phyloP scores from a whole-genome alignment of 1,284 basidiomycete genomes.

The Agaricales sp. region DNA sequence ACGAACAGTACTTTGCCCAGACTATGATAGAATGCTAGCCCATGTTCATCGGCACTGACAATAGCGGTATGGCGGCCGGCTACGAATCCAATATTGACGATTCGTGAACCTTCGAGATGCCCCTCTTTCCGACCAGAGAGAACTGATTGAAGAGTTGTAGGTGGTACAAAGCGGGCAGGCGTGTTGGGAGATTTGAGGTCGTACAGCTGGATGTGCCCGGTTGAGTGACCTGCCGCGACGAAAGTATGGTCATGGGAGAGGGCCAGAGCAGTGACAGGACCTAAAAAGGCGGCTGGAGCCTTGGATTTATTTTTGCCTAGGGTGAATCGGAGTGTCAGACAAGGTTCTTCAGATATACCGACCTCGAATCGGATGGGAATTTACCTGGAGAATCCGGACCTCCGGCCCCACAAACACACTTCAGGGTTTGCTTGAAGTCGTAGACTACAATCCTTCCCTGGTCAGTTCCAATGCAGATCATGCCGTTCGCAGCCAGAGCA shows the following conservation, averaged over 20 bases:
- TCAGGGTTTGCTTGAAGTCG: conserved; percentile 83
- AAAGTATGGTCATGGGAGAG: conserved; percentile 93
- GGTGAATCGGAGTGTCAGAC: conserved; percentile 6
- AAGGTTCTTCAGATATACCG: conserved; percentile 3
- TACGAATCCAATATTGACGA: conserved; percentile 85
- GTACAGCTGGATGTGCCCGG: conserved; percentile 83
- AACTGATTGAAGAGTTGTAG: conserved; percentile 42
- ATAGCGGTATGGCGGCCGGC: conserved; percentile 91
- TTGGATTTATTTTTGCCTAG: conserved; percentile 10
- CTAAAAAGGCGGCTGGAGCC: conserved; percentile 25
- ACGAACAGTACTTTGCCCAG: conserved; percentile 94
- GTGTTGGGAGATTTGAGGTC: conserved; percentile 60
- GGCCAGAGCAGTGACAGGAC: conserved; percentile 84
- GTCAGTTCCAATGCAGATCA: conserved; percentile 86
- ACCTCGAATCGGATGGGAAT: not conserved
- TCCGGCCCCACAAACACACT: conserved; percentile 68
- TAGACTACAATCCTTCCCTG: conserved; percentile 76
- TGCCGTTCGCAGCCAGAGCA: conserved; percentile 76
- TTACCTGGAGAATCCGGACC: conserved; percentile 17
- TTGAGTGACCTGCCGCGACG: conserved; percentile 81
- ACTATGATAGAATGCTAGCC: conserved; percentile 92
- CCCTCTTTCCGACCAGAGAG: conserved; percentile 84
- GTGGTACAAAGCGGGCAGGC: conserved; percentile 62
- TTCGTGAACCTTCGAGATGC: conserved; percentile 79
- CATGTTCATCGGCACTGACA: conserved; percentile 84